Evolutionary conservation across 805 yeast species (phyloP).

Genomic region (Candida suzukii): DNA sequence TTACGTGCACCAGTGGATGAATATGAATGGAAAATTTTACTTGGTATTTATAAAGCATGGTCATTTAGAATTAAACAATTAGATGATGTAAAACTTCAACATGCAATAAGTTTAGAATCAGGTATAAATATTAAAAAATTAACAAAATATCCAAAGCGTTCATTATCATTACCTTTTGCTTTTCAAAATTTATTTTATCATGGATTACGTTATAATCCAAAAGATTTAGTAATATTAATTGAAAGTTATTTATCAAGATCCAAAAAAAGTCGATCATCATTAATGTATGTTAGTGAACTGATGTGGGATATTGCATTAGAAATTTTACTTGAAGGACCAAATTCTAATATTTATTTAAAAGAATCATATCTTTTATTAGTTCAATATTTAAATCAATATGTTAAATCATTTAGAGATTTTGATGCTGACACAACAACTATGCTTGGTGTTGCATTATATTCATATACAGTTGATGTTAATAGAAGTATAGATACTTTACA

Average conservation of each 20-base stretch:
- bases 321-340: constrained; percentile 2
- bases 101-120: constrained; percentile 9
- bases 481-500: constrained; percentile 17
- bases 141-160: constrained; percentile 1
- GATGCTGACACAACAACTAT: constrained; percentile 19
- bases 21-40: constrained; percentile 16
- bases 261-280: neutral
- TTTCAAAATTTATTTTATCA: constrained; percentile 18
- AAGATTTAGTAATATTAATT: constrained; percentile 13
- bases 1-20: constrained; percentile 18
- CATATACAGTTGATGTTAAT: constrained; percentile 14
- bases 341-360: constrained; percentile 4
- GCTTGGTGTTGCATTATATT: constrained; percentile 21
- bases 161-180: constrained; percentile 18
- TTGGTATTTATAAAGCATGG: constrained; percentile 18
- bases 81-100: constrained; percentile 22
- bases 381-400: constrained; percentile 13
- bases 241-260: constrained; percentile 6
- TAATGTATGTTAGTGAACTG: constrained; percentile 14
- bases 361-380: constrained; percentile 20
- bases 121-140: constrained; percentile 1
- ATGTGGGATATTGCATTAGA: constrained; percentile 24
- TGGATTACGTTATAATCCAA: constrained; percentile 16
- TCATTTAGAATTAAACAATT: constrained; percentile 10
- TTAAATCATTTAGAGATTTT: constrained; percentile 7